These are phyloP conservation scores for Akebia trifoliata DNA, from an alignment of 164 flowering plant species.

Conservation along the genomic window DNA sequence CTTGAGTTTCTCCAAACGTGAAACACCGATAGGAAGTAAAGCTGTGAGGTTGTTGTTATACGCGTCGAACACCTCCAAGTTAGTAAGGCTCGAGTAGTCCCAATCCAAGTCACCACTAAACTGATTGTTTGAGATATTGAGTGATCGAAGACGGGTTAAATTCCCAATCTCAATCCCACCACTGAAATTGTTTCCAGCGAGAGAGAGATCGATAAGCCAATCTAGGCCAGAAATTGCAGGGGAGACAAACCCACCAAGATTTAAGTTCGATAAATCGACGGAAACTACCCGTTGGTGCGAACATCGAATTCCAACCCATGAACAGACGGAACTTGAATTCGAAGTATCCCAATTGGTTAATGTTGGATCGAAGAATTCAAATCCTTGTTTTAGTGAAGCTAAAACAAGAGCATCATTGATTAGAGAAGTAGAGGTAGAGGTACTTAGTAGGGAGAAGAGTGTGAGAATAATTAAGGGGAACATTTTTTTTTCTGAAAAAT, in stretches of 20 bases:
- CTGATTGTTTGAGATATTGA: slow-evolving; percentile 77
- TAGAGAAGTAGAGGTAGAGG: slow-evolving; percentile 37
- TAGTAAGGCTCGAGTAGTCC: slow-evolving; percentile 54
- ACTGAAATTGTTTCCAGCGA: slow-evolving; percentile 74
- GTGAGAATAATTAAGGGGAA: slow-evolving; percentile 31
- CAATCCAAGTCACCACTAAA: slow-evolving; percentile 68
- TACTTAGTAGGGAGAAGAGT: slow-evolving; percentile 39
- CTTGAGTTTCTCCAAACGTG: slow-evolving; percentile 40
- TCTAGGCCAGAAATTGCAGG: slow-evolving; percentile 44
- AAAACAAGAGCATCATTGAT: slow-evolving; percentile 53
- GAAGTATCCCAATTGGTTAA: slow-evolving; percentile 50
- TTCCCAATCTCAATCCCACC: slow-evolving; percentile 45
- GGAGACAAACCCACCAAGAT: slow-evolving; percentile 56
- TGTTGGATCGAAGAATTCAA: slow-evolving; percentile 31
- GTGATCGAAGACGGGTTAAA: slow-evolving; percentile 35
- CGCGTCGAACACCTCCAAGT: slow-evolving; percentile 66
- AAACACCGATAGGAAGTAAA: slow-evolving; percentile 48
- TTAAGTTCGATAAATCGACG: slow-evolving; percentile 56
- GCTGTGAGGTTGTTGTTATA: slow-evolving; percentile 81
- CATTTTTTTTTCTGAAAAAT: slow-evolving; percentile 22
- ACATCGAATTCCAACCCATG: slow-evolving; percentile 76
- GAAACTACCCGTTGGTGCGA: slow-evolving; percentile 43
- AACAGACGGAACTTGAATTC: slow-evolving; percentile 55
- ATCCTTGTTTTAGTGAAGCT: slow-evolving; percentile 51
- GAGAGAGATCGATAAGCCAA: slow-evolving; percentile 45